A percentile compares a stretch with the other conserved stretches of the same genome.
Conservation (phyloP, 176 grass and related monocot genomes). For the Eleusine indica region DNA sequence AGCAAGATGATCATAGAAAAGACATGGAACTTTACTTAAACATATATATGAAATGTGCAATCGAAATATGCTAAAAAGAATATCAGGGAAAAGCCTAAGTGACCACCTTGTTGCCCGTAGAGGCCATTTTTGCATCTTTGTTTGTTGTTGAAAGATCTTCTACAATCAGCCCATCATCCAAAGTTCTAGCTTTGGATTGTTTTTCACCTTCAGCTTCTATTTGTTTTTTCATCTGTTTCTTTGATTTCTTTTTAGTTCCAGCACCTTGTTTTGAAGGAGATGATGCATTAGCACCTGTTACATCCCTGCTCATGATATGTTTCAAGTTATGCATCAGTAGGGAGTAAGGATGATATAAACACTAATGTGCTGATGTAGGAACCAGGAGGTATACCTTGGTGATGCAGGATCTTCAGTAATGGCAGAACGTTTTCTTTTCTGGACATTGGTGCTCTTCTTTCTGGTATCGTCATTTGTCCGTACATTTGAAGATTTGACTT, state of each 20-base stretch:
- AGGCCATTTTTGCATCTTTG: constrained; percentile 71
- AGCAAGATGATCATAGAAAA: neutral
- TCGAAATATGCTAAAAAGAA: constrained; percentile 16
- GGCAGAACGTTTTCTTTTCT: constrained; percentile 49
- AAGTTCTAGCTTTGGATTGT: constrained; percentile 56
- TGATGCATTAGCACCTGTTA: constrained; percentile 23
- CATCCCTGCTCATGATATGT: constrained; percentile 43
- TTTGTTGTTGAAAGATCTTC: constrained; percentile 75
- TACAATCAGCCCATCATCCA: constrained; percentile 70
- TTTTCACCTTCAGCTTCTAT: constrained; percentile 40
- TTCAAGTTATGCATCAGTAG: constrained; percentile 10
- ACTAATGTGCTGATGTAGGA: neutral
- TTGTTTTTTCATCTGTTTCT: constrained; percentile 50
- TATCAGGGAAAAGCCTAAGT: neutral
- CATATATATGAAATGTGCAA: constrained; percentile 15
- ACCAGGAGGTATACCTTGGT: constrained; percentile 38
- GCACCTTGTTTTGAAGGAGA: constrained; percentile 36
- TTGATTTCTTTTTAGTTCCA: constrained; percentile 67
- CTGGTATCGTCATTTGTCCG: constrained; percentile 3
- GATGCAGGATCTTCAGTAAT: constrained; percentile 41
- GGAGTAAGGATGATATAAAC: neutral
- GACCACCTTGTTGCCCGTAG: constrained; percentile 68
- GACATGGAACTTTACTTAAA: neutral
- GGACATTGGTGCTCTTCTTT: constrained; percentile 11
- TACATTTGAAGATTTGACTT: constrained; percentile 14